Evolutionary conservation across 345 rosid species (phyloP), one percentile per base, ranked within the genome.

Genomic region (Clausena lansium): DNA sequence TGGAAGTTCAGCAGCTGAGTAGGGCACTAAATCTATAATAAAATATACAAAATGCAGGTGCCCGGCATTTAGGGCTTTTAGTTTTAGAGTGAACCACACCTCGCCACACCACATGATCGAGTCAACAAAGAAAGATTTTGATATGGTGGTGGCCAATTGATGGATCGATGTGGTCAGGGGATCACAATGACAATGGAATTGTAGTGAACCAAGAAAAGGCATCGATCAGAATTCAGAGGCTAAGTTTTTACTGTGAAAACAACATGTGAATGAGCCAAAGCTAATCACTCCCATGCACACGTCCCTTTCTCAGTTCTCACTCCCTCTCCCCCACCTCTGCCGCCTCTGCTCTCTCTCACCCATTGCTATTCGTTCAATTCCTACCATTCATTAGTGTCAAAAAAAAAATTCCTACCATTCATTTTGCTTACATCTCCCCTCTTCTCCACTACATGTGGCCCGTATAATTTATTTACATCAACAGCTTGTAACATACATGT

Each of bases 291-390:
- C 86, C 97, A 91, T 95, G 98, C 98, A 93, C 85, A 89, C 91
- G 99, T 93, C 99, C 91, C 91, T 93, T 93, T 95, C 98, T 88
- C 77, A 28, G 92, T 93, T 95, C 98, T 88, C 77, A 28, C 76
- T 70, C 81, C 84, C 93, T 78, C 84, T 83, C 91, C 91, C 97
- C 95, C 93, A 90, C 94, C 89, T 88, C 98, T 88, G 89, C 98
- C 93, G 93, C 95, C 88, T 81, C 84, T 81, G 88, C 79, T 78
- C 66, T 72, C 79, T 78, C 85, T 78, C 80, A 69, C 75, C 74
- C 86, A 45, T 45, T 45, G 50, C 50, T 11, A 3, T 45, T 45
- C 17, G 13, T 45, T 45, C 50, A 45, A 45, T 45, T 45, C 50
- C 50, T 45, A 45, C 50, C 50, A 45, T 45, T 45, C 50, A 45